Evolutionary conservation across 2,329 filamentous ascomycete species (phyloP).

Genomic region (Clarireedia hainanense): DNA sequence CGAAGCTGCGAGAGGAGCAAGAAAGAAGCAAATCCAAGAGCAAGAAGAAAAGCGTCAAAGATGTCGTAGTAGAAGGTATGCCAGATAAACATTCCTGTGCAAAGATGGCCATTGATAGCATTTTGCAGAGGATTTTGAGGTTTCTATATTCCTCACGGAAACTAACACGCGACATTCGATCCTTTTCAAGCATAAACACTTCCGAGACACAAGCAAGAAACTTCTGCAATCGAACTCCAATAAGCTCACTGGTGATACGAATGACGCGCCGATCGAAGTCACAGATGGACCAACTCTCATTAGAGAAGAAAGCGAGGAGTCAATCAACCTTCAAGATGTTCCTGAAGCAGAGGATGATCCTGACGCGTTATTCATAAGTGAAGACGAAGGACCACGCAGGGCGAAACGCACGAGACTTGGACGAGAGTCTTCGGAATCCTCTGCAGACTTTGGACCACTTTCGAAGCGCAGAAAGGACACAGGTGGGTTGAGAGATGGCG

Average conservation of each 20-base stretch:
- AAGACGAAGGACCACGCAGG: conserved; percentile 25
- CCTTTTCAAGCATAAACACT: conserved; percentile 76
- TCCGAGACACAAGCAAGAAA: conserved; percentile 48
- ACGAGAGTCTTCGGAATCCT: conserved; percentile 19
- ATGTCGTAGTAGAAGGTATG: conserved; percentile 72
- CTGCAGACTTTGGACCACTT: conserved; percentile 23
- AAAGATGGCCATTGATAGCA: conserved; percentile 12
- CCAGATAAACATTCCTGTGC: background rate
- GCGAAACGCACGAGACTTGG: conserved; percentile 26
- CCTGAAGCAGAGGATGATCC: conserved; percentile 17
- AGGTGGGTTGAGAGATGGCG: conserved; percentile 28
- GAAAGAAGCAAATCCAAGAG: conserved; percentile 52
- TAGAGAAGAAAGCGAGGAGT: conserved; percentile 23
- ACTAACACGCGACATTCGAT: conserved; percentile 78
- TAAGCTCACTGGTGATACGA: conserved; percentile 49
- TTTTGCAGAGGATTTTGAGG: conserved; percentile 79
- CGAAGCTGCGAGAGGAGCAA: conserved; percentile 83
- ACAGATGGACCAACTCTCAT: conserved; percentile 25
- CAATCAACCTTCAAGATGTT: conserved; percentile 19
- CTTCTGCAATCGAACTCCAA: conserved; percentile 46
- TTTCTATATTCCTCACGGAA: conserved; percentile 88
- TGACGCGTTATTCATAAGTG: conserved; percentile 31
- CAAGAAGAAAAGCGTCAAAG: conserved; percentile 66
- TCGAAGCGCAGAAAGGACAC: conserved; percentile 39
- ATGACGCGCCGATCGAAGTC: conserved; percentile 38